A percentile compares a stretch with the other conserved stretches of the same genome.
phyloP scores from a whole-genome alignment of 371 early-diverging fungal genomes.

The Saksenaea oblongispora region DNA sequence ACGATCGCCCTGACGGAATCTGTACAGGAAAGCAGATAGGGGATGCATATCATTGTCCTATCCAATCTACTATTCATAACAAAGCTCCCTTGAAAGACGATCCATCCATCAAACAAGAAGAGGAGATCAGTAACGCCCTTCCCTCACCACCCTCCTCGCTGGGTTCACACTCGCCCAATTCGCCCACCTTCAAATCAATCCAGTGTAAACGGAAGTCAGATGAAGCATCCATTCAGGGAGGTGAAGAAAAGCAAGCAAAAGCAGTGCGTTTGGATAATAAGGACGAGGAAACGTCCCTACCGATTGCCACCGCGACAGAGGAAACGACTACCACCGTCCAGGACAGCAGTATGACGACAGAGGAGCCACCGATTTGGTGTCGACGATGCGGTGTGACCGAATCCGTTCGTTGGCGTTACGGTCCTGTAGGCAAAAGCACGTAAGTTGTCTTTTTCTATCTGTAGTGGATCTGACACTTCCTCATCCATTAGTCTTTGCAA shows the following conservation, averaged over 20 bases:
- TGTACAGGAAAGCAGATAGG: background rate
- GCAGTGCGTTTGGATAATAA: background rate
- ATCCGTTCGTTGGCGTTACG: background rate
- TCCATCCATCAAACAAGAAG: background rate
- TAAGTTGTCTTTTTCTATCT: background rate
- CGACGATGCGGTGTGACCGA: background rate
- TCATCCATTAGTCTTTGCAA: background rate
- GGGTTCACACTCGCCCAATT: conserved; percentile 3
- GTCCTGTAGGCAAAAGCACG: background rate
- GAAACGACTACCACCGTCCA: no score
- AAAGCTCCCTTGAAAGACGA: background rate
- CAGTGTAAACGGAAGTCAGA: background rate
- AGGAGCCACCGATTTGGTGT: background rate
- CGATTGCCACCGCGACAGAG: no score
- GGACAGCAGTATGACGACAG: background rate
- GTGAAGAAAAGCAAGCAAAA: background rate
- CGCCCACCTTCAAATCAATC: background rate
- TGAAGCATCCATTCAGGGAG: background rate
- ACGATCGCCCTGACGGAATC: background rate
- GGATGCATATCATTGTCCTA: background rate
- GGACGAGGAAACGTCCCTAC: background rate
- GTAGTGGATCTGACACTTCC: background rate
- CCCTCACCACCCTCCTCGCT: conserved; percentile 1
- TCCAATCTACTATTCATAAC: background rate
- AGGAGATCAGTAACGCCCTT: background rate